Conservation (phyloP, 495 filamentous ascomycete genomes). For the Lophium mytilinum region DNA sequence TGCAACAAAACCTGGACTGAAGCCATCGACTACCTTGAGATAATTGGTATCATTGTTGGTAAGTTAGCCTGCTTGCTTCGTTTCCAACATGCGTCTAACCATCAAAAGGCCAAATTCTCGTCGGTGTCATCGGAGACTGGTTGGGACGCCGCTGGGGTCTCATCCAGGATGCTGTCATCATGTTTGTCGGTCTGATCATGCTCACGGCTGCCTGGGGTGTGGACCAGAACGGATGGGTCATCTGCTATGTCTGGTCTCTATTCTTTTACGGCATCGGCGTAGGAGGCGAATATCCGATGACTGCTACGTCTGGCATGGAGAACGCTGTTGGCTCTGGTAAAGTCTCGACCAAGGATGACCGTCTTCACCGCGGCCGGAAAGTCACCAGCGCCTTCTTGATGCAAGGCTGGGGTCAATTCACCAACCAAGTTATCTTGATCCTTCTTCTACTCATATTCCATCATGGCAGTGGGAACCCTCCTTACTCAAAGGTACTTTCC, state of each 20-base stretch:
- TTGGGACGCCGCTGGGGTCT: slow-evolving; percentile 82
- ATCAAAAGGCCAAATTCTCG: slow-evolving; percentile 40
- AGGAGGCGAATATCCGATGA: slow-evolving; percentile 92
- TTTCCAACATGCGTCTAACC: not conserved
- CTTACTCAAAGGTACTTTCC: slow-evolving; percentile 49
- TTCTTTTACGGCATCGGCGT: slow-evolving; percentile 90
- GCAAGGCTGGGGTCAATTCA: slow-evolving; percentile 93
- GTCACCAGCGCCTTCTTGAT: slow-evolving; percentile 90
- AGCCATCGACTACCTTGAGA: slow-evolving; percentile 76
- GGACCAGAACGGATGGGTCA: slow-evolving; percentile 79
- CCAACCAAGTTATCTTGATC: slow-evolving; percentile 82
- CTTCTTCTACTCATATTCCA: slow-evolving; percentile 74
- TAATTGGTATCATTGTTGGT: slow-evolving; percentile 81
- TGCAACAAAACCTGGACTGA: slow-evolving; percentile 70
- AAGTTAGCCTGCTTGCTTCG: slow-evolving; percentile 35
- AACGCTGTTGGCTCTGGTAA: slow-evolving; percentile 76
- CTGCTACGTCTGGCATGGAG: slow-evolving; percentile 91
- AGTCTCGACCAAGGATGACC: slow-evolving; percentile 79
- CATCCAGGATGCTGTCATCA: slow-evolving; percentile 87
- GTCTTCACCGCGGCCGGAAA: slow-evolving; percentile 86
- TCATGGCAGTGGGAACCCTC: slow-evolving; percentile 59
- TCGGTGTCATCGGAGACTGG: slow-evolving; percentile 58
- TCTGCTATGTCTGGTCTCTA: slow-evolving; percentile 83
- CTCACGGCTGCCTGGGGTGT: slow-evolving; percentile 78
- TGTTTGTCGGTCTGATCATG: slow-evolving; percentile 83